Evolutionary conservation across 2,329 filamentous ascomycete species (phyloP).

Genomic region (Colletotrichum destructivum): DNA sequence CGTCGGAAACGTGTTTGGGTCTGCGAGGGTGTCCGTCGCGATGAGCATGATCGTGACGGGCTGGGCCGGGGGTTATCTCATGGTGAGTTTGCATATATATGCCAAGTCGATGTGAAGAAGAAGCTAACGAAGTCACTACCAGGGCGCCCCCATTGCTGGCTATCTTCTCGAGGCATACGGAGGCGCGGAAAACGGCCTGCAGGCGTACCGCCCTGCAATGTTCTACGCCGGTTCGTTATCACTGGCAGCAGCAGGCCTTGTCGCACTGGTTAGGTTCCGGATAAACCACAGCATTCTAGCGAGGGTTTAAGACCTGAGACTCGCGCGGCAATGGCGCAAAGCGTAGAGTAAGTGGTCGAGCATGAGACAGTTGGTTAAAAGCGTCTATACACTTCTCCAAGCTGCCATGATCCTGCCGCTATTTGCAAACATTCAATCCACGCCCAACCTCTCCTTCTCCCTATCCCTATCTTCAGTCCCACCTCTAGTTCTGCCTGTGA

Average conservation of each 20-base stretch:
- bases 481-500: too few species aligned
- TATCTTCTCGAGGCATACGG: conserved; percentile 71
- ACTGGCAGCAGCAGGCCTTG: conserved; percentile 59
- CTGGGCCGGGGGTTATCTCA: conserved; percentile 73
- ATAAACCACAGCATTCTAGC: conserved; percentile 56
- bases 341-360: too few species aligned
- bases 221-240: conserved; percentile 72
- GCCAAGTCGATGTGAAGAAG: too few species aligned
- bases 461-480: too few species aligned
- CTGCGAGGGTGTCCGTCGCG: conserved; percentile 66
- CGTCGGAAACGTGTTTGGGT: conserved; percentile 72
- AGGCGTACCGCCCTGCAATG: conserved; percentile 73
- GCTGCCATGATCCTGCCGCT: too few species aligned
- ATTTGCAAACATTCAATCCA: too few species aligned
- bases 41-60: conserved; percentile 75
- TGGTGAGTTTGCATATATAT: conserved; percentile 57
- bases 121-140: background rate
- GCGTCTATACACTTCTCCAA: too few species aligned
- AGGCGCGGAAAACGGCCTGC: conserved; percentile 62
- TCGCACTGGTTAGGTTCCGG: conserved; percentile 60
- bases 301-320: conserved; percentile 48
- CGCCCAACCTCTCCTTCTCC: too few species aligned
- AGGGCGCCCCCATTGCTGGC: conserved; percentile 73
- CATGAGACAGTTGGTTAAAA: background rate
- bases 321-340: too few species aligned